These are phyloP conservation scores for Ascomycota sp. DNA, from an alignment of 2,329 filamentous ascomycete species.

Conservation along the genomic window DNA sequence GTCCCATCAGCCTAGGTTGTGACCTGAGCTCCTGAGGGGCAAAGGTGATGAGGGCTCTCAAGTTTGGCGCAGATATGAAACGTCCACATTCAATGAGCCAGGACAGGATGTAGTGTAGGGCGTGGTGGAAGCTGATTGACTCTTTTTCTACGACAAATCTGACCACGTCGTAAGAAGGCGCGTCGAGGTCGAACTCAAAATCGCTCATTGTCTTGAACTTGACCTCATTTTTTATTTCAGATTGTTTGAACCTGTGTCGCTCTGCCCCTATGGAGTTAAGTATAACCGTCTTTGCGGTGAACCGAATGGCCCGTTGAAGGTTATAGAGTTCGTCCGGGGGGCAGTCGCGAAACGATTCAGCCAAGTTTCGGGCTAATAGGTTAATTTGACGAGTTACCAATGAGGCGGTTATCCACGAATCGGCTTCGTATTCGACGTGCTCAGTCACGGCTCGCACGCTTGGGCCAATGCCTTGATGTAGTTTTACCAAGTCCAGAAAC, in stretches of 20 bases:
- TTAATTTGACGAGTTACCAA: conserved; percentile 91
- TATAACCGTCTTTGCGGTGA: conserved; percentile 63
- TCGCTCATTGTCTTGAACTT: conserved; percentile 56
- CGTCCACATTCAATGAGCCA: conserved; percentile 87
- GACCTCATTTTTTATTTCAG: conserved; percentile 71
- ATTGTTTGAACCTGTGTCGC: conserved; percentile 58
- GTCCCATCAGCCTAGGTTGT: conserved; percentile 38
- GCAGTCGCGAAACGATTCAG: conserved; percentile 59
- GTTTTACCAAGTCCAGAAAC: conserved; percentile 83
- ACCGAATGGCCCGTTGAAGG: conserved; percentile 48
- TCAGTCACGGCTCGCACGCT: conserved; percentile 79
- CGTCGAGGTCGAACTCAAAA: conserved; percentile 53
- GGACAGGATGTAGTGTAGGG: conserved; percentile 82
- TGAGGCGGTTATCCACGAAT: conserved; percentile 92
- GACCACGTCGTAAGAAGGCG: conserved; percentile 43
- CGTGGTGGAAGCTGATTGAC: conserved; percentile 91
- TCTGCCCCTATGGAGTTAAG: conserved; percentile 79
- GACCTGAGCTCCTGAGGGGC: conserved; percentile 46
- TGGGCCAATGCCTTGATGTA: conserved; percentile 91
- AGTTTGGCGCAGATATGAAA: conserved; percentile 41
- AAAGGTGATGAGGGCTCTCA: conserved; percentile 49
- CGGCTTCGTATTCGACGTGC: conserved; percentile 94
- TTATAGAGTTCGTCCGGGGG: conserved; percentile 39
- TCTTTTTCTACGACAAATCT: conserved; percentile 76
- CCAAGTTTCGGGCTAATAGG: conserved; percentile 66